These are phyloP conservation scores for Ogataea methanolica DNA, from an alignment of 805 yeast genomes.

Conservation along the genomic window DNA sequence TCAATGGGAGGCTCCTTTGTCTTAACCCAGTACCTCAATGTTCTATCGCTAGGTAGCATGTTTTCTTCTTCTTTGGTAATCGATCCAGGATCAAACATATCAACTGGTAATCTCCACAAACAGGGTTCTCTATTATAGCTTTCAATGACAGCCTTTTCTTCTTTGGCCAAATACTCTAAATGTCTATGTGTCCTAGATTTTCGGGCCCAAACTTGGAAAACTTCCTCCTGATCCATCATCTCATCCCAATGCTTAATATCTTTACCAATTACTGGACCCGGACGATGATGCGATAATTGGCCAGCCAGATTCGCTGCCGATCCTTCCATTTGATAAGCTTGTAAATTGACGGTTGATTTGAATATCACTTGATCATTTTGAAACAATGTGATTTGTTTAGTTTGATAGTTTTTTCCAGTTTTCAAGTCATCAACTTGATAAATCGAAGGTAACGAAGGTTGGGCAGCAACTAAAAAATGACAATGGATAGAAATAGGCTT, in stretches of 20 bases:
- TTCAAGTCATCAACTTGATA: slow-evolving; percentile 51
- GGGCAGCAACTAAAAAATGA: slow-evolving; percentile 55
- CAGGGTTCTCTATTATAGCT: slow-evolving; percentile 31
- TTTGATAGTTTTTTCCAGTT: slow-evolving; percentile 48
- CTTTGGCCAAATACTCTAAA: slow-evolving; percentile 21
- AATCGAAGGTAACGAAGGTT: slow-evolving; percentile 38
- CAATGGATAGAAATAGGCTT: slow-evolving; percentile 60
- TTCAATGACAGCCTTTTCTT: slow-evolving; percentile 16
- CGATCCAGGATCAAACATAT: slow-evolving; percentile 28
- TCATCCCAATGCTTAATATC: slow-evolving; percentile 26
- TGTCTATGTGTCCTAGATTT: slow-evolving; percentile 19
- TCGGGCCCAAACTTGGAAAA: slow-evolving; percentile 26
- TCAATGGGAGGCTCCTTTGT: slow-evolving; percentile 21
- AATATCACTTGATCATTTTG: slow-evolving; percentile 51
- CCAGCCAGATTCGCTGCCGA: slow-evolving; percentile 27
- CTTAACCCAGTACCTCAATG: slow-evolving; percentile 29
- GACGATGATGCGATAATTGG: slow-evolving; percentile 26
- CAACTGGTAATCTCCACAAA: slow-evolving; percentile 29
- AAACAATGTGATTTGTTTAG: slow-evolving; percentile 48
- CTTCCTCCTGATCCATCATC: slow-evolving; percentile 25
- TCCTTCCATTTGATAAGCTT: slow-evolving; percentile 28
- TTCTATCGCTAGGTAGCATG: slow-evolving; percentile 19
- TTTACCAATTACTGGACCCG: slow-evolving; percentile 25
- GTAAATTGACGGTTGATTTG: slow-evolving; percentile 47
- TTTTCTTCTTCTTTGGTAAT: slow-evolving; percentile 17